Percentiles rank a stretch among this genome's conserved stretches.
Evolutionary conservation across 495 filamentous ascomycete species (phyloP).

Genomic region (Peziza echinospora): DNA sequence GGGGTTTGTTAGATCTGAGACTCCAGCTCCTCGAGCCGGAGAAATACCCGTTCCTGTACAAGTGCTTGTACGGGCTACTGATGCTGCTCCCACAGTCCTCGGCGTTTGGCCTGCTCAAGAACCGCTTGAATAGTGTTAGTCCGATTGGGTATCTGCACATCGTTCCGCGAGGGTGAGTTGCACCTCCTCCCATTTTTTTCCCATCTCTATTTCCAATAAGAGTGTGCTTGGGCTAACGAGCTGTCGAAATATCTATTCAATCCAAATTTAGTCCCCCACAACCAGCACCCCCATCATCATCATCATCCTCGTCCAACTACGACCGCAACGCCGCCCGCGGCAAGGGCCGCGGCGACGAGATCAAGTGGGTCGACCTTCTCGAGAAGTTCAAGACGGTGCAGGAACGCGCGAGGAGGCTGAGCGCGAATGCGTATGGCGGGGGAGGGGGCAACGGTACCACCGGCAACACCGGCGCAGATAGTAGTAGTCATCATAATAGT

Average conservation of each 20-base stretch:
- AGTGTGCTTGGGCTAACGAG: conserved; percentile 1
- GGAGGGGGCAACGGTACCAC: conserved; percentile 17
- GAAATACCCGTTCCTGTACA: conserved; percentile 87
- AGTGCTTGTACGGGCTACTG: conserved; percentile 89
- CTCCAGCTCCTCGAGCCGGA: conserved; percentile 97
- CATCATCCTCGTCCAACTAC: conserved; percentile 28
- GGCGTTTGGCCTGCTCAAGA: conserved; percentile 90
- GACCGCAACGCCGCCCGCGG: conserved; percentile 66
- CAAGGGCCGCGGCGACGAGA: conserved; percentile 66
- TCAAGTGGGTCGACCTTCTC: conserved; percentile 84
- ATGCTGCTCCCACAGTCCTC: conserved; percentile 97
- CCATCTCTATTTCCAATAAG: too few species aligned
- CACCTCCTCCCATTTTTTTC: conserved; percentile 10
- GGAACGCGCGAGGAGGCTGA: conserved; percentile 46
- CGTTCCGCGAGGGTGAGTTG: conserved; percentile 56
- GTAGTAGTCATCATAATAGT: conserved; percentile 8
- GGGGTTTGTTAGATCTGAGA: conserved; percentile 51
- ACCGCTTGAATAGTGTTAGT: conserved; percentile 86
- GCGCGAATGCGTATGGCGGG: conserved; percentile 22
- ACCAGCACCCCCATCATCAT: too few species aligned
- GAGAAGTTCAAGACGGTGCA: conserved; percentile 87
- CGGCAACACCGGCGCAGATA: conserved; percentile 2
- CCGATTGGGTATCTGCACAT: conserved; percentile 90
- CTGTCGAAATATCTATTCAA: too few species aligned
- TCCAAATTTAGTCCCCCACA: too few species aligned